Base-by-base conservation (phyloP, 805 yeast species). In the Metschnikowia noctiluminum region DNA sequence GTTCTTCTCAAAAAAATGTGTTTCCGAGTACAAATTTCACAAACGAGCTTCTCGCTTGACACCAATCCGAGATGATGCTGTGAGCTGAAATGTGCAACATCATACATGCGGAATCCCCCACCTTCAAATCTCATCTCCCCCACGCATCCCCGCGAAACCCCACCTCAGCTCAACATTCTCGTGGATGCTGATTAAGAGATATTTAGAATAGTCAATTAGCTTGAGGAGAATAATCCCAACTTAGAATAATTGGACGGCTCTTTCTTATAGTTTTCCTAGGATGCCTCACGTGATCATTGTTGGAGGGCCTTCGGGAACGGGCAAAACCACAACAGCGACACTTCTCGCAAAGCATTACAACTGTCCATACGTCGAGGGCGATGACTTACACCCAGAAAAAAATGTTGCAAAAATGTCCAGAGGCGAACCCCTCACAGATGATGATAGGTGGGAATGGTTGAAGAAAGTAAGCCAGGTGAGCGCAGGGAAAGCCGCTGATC, bases 241-340 rank as follows among this genome's bases (percentile, higher is more conserved):
- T 21, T 3, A 21, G 4, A 2, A 21, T 21, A 3, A 21, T 21
- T 10, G 32, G 32, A 2, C 6, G 32, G 13, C 32, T 9, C 32
- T 30, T 9, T 5, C 32, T 9, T 30, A 30, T 3, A 21, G 3
- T 5, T 30, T 3, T 6, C 10, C 6, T 6, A 30, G 12, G 7
- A 52, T 49, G 57, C 49, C 61, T 13, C 49, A 62, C 0, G 80
- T 82, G 1, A 65, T 81, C 30, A 82, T 90, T 2, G 81, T 92
- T 8, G 97, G 96, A 11, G 99, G 99, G 0, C 96, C 98, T 0
- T 91, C 97, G 0, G 98, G 98, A 8, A 87, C 96, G 1, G 99
- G 99, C 0, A 94, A 94, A 64, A 76, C 95, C 21, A 88, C 97
- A 1, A 78, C 87, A 16, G 96, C 88, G 0, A 69, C 69, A 12